Conservation (phyloP, 2,329 filamentous ascomycete species). For the Aspergillus aculeatus region DNA sequence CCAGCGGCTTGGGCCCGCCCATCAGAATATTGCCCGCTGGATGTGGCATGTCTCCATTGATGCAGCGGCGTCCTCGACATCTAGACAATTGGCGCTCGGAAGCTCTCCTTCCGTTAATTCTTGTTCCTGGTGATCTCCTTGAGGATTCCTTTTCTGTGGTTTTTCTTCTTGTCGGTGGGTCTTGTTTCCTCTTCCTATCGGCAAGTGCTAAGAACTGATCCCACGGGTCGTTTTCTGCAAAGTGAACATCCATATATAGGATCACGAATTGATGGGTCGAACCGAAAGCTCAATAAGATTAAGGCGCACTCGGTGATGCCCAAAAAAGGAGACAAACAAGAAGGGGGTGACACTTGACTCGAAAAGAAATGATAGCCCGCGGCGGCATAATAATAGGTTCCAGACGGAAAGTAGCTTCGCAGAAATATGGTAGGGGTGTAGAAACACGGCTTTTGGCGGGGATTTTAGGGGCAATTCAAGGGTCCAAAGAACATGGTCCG, state of each 20-base stretch:
- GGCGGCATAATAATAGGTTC: conserved; percentile 1
- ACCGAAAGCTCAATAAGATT: conserved; percentile 5
- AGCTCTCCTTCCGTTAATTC: neutral
- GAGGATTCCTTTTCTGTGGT: neutral
- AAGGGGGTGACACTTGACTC: neutral
- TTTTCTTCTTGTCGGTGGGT: neutral
- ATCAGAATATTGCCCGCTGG: conserved; percentile 24
- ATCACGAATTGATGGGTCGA: conserved; percentile 11
- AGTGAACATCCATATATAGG: conserved; percentile 16
- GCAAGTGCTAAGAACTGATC: neutral
- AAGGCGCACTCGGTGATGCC: conserved; percentile 18
- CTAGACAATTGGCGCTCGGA: conserved; percentile 19
- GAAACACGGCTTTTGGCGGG: neutral
- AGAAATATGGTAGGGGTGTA: neutral
- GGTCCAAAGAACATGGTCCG: conserved; percentile 7
- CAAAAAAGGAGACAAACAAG: conserved; percentile 16
- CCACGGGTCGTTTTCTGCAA: conserved; percentile 7
- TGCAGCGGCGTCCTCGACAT: conserved; percentile 34
- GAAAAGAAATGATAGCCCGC: neutral
- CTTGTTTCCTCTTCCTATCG: neutral
- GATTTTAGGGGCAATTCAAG: neutral
- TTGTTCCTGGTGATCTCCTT: neutral
- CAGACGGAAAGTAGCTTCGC: neutral
- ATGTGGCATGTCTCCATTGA: conserved; percentile 28
- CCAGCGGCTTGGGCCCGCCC: conserved; percentile 15